Percentiles rank a stretch among this genome's conserved stretches.
Evolutionary conservation across 768 basidiomycete species (phyloP).

Genomic region (Psilocybe cyanescens): DNA sequence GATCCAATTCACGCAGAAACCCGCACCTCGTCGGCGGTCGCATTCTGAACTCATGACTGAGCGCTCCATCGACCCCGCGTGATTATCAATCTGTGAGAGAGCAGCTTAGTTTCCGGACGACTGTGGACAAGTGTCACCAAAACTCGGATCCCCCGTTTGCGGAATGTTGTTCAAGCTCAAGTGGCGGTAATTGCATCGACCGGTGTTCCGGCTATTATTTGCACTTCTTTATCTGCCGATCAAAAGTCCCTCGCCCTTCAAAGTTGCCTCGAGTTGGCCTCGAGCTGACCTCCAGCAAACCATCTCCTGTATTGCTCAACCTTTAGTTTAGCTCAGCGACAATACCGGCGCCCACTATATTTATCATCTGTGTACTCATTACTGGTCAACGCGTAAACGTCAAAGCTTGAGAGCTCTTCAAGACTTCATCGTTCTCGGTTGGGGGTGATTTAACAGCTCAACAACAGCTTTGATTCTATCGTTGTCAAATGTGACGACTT

Average conservation of each 20-base stretch:
- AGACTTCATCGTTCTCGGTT: no score
- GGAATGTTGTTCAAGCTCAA: background rate
- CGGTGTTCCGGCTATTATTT: background rate
- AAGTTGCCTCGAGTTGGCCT: background rate
- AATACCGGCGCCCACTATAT: no score
- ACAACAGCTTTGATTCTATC: no score
- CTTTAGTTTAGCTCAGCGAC: no score
- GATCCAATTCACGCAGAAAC: background rate
- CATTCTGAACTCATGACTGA: background rate
- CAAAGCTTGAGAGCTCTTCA: no score
- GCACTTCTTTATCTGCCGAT: background rate
- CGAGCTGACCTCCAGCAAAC: background rate
- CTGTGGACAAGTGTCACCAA: conserved; percentile 8
- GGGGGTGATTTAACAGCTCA: no score
- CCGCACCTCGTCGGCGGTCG: background rate
- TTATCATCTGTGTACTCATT: no score
- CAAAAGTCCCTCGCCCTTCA: background rate
- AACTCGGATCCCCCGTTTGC: conserved; percentile 9
- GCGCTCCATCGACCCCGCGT: background rate
- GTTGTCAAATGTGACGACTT: no score
- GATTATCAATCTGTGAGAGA: background rate
- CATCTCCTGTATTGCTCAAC: no score
- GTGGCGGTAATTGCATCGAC: conserved; percentile 3
- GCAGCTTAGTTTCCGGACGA: background rate
- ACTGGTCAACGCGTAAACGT: no score